These are phyloP conservation scores for Noccaea bulbosa DNA, from an alignment of 345 rosid genomes.

Conservation along the genomic window DNA sequence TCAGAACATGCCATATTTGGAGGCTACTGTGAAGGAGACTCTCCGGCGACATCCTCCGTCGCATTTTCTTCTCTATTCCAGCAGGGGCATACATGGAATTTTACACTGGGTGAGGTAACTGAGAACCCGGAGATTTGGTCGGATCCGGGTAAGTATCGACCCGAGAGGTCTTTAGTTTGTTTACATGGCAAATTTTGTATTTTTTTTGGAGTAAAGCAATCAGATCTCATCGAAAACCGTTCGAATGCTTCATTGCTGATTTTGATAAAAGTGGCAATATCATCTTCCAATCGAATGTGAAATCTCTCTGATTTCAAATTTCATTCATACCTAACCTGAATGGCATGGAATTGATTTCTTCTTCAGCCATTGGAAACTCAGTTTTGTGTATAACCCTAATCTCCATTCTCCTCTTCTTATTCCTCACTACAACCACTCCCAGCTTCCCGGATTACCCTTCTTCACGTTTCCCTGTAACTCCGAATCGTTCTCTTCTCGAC, in stretches of 20 bases:
- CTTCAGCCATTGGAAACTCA: slow-evolving; percentile 45
- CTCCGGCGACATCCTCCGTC: slow-evolving; percentile 95
- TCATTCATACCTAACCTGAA: neutral
- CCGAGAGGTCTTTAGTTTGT: slow-evolving; percentile 68
- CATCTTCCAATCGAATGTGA: neutral
- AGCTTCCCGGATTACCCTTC: slow-evolving; percentile 20
- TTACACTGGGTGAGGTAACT: slow-evolving; percentile 91
- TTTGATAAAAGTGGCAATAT: neutral
- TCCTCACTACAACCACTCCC: slow-evolving; percentile 43
- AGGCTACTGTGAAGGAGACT: slow-evolving; percentile 81
- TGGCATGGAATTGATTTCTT: slow-evolving; percentile 67
- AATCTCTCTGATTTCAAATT: neutral
- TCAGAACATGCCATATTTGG: slow-evolving; percentile 62
- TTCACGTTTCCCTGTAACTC: slow-evolving; percentile 37
- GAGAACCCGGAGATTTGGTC: slow-evolving; percentile 81
- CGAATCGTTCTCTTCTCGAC: slow-evolving; percentile 56
- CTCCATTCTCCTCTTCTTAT: slow-evolving; percentile 60
- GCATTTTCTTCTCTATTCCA: slow-evolving; percentile 80
- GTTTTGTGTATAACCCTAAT: slow-evolving; percentile 52
- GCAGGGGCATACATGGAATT: slow-evolving; percentile 70
- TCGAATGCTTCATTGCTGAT: neutral
- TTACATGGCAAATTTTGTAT: too few relatives aligned
- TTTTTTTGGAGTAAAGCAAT: neutral
- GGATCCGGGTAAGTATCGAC: slow-evolving; percentile 70
- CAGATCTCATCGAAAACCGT: slow-evolving; percentile 27